Percentiles rank a stretch among this genome's conserved stretches.
These are phyloP conservation scores for Penicillium silybi DNA, from an alignment of 495 filamentous ascomycete genomes.

Conservation along the genomic window DNA sequence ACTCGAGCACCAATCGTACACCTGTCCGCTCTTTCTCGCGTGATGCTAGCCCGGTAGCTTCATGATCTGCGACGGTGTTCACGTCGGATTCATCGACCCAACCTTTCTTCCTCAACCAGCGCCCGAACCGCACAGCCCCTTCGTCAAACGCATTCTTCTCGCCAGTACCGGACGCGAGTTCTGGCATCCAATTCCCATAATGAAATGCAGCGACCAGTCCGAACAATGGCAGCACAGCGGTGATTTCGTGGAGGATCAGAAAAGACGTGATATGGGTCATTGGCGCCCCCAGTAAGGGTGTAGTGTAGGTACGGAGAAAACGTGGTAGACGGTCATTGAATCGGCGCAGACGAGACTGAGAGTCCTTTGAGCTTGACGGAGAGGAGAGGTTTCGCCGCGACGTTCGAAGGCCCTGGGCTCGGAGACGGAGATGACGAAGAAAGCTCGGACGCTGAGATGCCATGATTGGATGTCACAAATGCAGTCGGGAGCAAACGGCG, in stretches of 20 bases:
- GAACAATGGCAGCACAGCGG: constrained; percentile 75
- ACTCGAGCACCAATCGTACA: constrained; percentile 56
- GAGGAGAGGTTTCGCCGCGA: constrained; percentile 25
- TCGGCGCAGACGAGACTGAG: constrained; percentile 49
- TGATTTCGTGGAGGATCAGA: constrained; percentile 85
- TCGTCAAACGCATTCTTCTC: constrained; percentile 45
- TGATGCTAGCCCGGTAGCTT: constrained; percentile 6
- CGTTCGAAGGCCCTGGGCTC: not conserved
- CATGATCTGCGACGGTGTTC: constrained; percentile 24
- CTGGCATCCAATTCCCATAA: constrained; percentile 62
- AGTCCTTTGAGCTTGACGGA: constrained; percentile 24
- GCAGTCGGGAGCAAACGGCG: constrained; percentile 3
- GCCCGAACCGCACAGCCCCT: constrained; percentile 53
- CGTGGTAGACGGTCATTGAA: constrained; percentile 56
- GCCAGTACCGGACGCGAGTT: constrained; percentile 44
- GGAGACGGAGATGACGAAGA: constrained; percentile 16
- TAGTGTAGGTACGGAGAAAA: constrained; percentile 63
- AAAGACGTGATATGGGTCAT: constrained; percentile 81
- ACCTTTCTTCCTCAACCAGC: constrained; percentile 56
- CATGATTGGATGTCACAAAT: constrained; percentile 3
- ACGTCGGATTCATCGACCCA: constrained; percentile 53
- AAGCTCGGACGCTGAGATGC: constrained; percentile 9
- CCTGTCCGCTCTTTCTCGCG: constrained; percentile 23
- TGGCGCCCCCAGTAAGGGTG: constrained; percentile 67
- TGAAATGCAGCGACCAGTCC: constrained; percentile 75